Conservation (phyloP, 2,329 filamentous ascomycete species). For the Colletotrichum abscissum region DNA sequence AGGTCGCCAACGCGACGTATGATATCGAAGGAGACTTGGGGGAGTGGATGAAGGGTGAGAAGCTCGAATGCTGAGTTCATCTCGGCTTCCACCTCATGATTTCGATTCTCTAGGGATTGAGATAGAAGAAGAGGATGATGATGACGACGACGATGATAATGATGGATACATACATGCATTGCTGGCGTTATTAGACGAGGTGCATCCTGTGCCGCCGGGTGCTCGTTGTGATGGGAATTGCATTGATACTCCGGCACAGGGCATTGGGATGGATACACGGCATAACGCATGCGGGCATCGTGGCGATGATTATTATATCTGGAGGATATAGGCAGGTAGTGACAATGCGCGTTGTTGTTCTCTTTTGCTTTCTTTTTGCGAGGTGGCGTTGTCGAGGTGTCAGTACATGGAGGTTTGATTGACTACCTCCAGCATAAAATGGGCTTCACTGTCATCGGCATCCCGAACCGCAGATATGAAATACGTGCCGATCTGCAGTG, state of each 20-base stretch:
- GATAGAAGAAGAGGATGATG: background rate
- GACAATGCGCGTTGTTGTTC: background rate
- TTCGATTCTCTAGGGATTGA: background rate
- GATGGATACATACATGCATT: conserved; percentile 1
- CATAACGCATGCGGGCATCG: background rate
- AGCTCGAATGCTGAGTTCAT: background rate
- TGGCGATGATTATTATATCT: background rate
- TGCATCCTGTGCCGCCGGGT: background rate
- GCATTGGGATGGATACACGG: background rate
- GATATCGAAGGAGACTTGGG: conserved; percentile 53
- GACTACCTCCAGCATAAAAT: background rate
- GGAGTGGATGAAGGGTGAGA: conserved; percentile 41
- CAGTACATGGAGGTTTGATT: background rate
- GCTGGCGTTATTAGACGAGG: conserved; percentile 1
- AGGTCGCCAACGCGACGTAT: conserved; percentile 55
- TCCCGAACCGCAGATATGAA: too few relatives aligned
- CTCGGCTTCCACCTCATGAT: background rate
- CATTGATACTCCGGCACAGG: background rate
- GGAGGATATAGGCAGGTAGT: background rate
- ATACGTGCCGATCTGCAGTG: too few relatives aligned
- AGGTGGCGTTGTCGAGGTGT: background rate
- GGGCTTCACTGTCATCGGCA: background rate
- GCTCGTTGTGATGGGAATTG: background rate
- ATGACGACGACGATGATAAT: background rate
- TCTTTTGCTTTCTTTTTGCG: background rate